phyloP scores from a whole-genome alignment of 805 yeast species.

The Saccharomycopsis malanga region DNA sequence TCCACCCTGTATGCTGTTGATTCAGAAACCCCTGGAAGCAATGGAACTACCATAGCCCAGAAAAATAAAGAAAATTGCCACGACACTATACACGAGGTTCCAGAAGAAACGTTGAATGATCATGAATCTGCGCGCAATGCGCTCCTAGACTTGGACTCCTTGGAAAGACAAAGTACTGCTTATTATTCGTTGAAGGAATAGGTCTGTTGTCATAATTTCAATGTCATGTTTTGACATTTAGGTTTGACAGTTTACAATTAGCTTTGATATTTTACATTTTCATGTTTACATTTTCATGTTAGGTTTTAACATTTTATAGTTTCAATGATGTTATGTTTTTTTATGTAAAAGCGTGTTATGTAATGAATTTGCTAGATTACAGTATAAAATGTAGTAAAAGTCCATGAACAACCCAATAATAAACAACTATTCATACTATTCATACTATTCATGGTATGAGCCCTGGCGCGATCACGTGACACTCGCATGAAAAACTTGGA shows the following conservation, averaged over 20 bases:
- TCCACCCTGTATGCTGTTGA: not conserved
- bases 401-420: too few relatives aligned
- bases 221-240: not conserved
- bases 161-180: not conserved
- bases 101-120: slow-evolving; percentile 7
- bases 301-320: not conserved
- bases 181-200: not conserved
- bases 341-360: not conserved
- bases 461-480: too few relatives aligned
- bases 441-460: too few relatives aligned
- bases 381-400: too few relatives aligned
- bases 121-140: too few relatives aligned
- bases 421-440: too few relatives aligned
- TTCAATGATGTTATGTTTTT: not conserved
- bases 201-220: not conserved
- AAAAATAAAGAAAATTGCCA: slow-evolving; percentile 3
- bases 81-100: slow-evolving; percentile 8
- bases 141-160: too few relatives aligned
- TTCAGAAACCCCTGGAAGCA: not conserved
- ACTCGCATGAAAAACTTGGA: too few relatives aligned
- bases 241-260: too few relatives aligned
- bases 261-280: not conserved
- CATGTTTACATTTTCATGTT: not conserved
- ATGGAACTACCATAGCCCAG: not conserved
- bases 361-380: too few relatives aligned